Conservation (phyloP, 768 basidiomycete genomes). For the Boletus vermiculosoides region DNA sequence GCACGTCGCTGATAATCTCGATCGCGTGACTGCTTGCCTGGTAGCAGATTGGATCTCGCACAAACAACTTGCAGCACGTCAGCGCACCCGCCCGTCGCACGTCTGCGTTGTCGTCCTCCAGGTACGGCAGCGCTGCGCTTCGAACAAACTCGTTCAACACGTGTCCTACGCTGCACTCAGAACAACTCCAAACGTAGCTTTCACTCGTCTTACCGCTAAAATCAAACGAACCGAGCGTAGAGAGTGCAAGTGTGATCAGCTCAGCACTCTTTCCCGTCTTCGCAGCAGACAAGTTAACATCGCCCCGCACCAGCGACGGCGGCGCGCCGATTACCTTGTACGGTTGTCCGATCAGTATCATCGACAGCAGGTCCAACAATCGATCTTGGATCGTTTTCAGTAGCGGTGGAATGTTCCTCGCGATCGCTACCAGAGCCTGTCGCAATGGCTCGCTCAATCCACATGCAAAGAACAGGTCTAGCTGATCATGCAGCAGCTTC, state of each 20-base stretch:
- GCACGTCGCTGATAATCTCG: constrained; percentile 96
- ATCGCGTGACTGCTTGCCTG: constrained; percentile 96
- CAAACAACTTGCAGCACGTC: constrained; percentile 89
- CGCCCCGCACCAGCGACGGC: constrained; percentile 52
- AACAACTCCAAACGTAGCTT: constrained; percentile 1
- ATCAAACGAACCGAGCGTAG: constrained; percentile 87
- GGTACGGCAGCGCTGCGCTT: constrained; percentile 84
- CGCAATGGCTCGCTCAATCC: constrained; percentile 88
- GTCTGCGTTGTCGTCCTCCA: constrained; percentile 88
- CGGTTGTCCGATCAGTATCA: constrained; percentile 75
- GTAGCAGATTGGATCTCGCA: constrained; percentile 92
- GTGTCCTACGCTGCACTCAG: constrained; percentile 56
- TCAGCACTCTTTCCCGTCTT: constrained; percentile 64
- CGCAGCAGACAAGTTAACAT: constrained; percentile 54
- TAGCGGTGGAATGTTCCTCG: constrained; percentile 84
- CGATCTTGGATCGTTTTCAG: constrained; percentile 95
- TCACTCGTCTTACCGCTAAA: constrained; percentile 67
- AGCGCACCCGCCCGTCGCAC: constrained; percentile 87
- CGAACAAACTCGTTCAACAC: constrained; percentile 95
- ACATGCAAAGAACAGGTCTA: constrained; percentile 95
- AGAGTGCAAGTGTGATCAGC: constrained; percentile 76
- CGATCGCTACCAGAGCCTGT: constrained; percentile 80
- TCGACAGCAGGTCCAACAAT: constrained; percentile 79
- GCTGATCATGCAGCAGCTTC: constrained; percentile 91
- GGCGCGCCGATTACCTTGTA: constrained; percentile 92